Conservation (phyloP, 306 rosid genomes). For the Begonia peltatifolia region DNA sequence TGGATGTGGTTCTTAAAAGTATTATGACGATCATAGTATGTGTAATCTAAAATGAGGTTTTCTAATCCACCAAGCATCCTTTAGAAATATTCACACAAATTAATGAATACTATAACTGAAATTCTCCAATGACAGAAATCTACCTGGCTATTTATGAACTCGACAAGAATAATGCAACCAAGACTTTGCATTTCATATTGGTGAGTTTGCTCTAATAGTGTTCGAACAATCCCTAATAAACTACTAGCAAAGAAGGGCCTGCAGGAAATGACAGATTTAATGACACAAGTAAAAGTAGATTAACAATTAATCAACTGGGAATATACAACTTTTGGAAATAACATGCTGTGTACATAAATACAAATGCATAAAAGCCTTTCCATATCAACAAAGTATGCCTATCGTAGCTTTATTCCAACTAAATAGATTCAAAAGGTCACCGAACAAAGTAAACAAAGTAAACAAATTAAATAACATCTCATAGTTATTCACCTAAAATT, state of each 20-base stretch:
- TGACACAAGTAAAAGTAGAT: conserved; percentile 2
- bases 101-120: not conserved
- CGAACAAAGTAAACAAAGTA: too few relatives aligned
- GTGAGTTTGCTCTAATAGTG: conserved; percentile 71
- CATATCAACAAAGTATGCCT: too few relatives aligned
- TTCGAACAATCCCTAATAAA: conserved; percentile 60
- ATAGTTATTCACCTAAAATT: too few relatives aligned
- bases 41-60: not conserved
- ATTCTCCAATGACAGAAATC: not conserved
- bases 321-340: not conserved
- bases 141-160: conserved; percentile 74
- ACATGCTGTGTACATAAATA: not conserved
- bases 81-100: too few relatives aligned
- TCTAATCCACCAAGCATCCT: not conserved
- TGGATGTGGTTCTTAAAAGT: not conserved
- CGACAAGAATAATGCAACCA: conserved; percentile 61
- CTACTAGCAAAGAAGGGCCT: conserved; percentile 80
- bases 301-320: not conserved
- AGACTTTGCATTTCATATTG: conserved; percentile 57
- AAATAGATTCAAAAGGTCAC: too few relatives aligned
- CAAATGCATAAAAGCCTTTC: not conserved
- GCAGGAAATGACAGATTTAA: conserved; percentile 26
- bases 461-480: too few relatives aligned
- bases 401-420: too few relatives aligned
- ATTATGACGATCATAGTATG: not conserved